Conservation (phyloP, 768 basidiomycete genomes). For the Collybia mongolica region DNA sequence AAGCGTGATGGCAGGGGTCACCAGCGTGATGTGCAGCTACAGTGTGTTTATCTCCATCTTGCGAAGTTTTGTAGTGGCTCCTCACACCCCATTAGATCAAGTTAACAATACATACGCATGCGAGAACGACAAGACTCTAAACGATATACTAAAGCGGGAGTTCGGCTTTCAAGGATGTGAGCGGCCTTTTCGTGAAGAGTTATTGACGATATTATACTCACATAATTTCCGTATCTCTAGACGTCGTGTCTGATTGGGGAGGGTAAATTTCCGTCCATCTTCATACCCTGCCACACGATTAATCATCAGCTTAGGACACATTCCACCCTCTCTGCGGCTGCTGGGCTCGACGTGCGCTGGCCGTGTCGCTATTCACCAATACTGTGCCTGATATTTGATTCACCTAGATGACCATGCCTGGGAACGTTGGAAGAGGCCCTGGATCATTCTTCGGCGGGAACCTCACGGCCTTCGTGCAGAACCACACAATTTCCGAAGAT, state of each 20-base stretch:
- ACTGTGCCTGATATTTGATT: not conserved
- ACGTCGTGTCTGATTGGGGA: slow-evolving; percentile 73
- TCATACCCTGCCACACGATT: not conserved
- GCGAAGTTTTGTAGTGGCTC: not conserved
- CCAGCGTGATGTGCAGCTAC: slow-evolving; percentile 76
- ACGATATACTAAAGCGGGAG: slow-evolving; percentile 72
- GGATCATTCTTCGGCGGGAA: slow-evolving; percentile 63
- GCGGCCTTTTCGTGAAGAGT: slow-evolving; percentile 12
- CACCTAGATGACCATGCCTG: slow-evolving; percentile 67
- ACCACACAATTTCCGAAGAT: slow-evolving; percentile 64
- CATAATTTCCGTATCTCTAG: slow-evolving; percentile 21
- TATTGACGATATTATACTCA: not conserved
- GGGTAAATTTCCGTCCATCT: slow-evolving; percentile 36
- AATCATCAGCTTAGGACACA: slow-evolving; percentile 31
- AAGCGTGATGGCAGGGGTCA: slow-evolving; percentile 72
- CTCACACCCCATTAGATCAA: slow-evolving; percentile 39
- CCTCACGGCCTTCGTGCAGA: slow-evolving; percentile 65
- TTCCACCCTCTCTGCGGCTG: slow-evolving; percentile 57
- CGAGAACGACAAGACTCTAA: slow-evolving; percentile 68
- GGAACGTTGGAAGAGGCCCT: slow-evolving; percentile 46
- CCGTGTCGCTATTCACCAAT: not conserved
- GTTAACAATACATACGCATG: slow-evolving; percentile 74
- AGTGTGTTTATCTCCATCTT: slow-evolving; percentile 36
- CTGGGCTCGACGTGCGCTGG: slow-evolving; percentile 61
- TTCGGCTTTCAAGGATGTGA: slow-evolving; percentile 74